Base-by-base conservation (phyloP, 345 rosid species). In the Gossypioides kirkii region DNA sequence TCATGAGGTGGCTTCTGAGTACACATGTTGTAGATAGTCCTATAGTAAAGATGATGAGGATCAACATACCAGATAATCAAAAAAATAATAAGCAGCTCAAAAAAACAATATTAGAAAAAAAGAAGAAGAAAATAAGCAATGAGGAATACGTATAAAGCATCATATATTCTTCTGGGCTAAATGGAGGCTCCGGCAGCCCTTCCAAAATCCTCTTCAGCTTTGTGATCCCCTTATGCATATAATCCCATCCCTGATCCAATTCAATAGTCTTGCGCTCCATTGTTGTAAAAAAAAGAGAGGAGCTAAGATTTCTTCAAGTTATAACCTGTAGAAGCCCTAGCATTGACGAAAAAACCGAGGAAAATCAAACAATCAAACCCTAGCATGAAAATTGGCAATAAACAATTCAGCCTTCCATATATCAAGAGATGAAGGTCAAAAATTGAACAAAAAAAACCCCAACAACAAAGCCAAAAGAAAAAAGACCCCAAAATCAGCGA, bases 1-100 rank as follows among this genome's bases (percentile, higher is more conserved):
- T 94, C 90, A 76, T 87, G 85, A 12, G 96, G 97, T 2, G 96
- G 91, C 81, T 86, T 91, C 82, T 91, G 97, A 4, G 93, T 87
- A 71, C 98, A 94, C 98, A 94, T 89, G 55, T 83, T 83, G 79
- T 90, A 86, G 52, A 89, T 87, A 0, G 92, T 90, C 47, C 97
- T 94, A 88, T 0, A 63, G 38, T 6, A 17, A 18, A 46, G 0
- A 66, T 32, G 22, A 62, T 69, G 26, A 67, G 22, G 47, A 77
- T 41, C 42, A 55, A 18, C 46, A 38, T 16, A 4, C 42, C 43
- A 52, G 20, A 60, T 38, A 11, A 58, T 41, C 25, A 17, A 7
- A 45, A 45, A 42, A 23, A 32, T 16, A 13, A 26, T 54, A 18
- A 22, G n/a, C 6, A 8, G 18, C 46, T 42, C 61, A 53, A 54